Percentiles rank a stretch among this genome's conserved stretches.
Conservation (phyloP, 2,329 filamentous ascomycete species). For the Xylaria arbuscula region DNA sequence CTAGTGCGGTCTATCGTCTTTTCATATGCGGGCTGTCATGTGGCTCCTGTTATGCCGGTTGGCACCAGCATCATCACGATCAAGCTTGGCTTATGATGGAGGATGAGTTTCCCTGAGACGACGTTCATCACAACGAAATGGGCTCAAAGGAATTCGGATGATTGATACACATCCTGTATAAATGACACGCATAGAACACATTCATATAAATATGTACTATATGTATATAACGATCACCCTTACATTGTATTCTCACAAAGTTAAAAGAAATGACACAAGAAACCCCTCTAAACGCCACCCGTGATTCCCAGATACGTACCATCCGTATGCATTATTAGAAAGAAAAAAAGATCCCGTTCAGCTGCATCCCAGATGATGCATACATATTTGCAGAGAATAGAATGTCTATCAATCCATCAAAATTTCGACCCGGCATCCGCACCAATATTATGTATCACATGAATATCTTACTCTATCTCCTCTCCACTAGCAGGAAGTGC, state of each 20-base stretch:
- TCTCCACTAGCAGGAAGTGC: slow-evolving; percentile 94
- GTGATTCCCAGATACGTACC: slow-evolving; percentile 12
- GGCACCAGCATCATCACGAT: background rate
- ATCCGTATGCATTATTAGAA: slow-evolving; percentile 37
- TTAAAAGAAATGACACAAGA: slow-evolving; percentile 14
- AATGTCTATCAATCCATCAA: slow-evolving; percentile 24
- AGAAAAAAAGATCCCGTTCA: slow-evolving; percentile 34
- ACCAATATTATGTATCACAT: slow-evolving; percentile 14
- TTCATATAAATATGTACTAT: slow-evolving; percentile 42
- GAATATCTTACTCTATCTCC: slow-evolving; percentile 64
- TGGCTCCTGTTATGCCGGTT: background rate
- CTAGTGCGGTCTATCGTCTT: slow-evolving; percentile 38
- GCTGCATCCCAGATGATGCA: slow-evolving; percentile 38
- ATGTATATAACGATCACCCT: slow-evolving; percentile 43
- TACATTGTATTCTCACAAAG: slow-evolving; percentile 30
- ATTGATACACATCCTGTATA: slow-evolving; percentile 12
- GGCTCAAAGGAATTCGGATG: background rate
- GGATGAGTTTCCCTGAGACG: background rate
- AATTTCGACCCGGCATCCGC: background rate
- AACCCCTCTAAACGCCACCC: slow-evolving; percentile 38
- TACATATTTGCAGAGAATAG: slow-evolving; percentile 21
- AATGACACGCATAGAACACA: slow-evolving; percentile 34
- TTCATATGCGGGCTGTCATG: background rate
- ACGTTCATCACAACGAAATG: background rate
- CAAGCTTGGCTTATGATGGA: background rate